Conservation (phyloP, 2,329 filamentous ascomycete genomes). For the Aspergillus sojae region DNA sequence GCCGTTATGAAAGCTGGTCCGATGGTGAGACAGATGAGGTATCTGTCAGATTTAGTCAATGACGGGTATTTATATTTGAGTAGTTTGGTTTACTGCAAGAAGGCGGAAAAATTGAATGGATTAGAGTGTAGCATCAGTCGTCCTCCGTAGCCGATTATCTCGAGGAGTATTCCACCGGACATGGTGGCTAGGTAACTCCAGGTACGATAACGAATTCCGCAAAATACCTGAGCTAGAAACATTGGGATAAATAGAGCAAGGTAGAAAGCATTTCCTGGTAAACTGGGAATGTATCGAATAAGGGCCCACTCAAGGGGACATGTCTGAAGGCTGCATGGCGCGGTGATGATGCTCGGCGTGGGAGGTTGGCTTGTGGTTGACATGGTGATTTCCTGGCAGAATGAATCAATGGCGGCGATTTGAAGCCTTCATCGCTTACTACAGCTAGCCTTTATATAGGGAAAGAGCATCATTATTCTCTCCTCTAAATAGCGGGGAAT, state of each 20-base stretch:
- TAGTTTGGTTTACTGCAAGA: conserved; percentile 37
- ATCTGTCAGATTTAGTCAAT: conserved; percentile 39
- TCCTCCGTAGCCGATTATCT: conserved; percentile 63
- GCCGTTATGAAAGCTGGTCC: conserved; percentile 67
- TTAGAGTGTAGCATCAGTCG: conserved; percentile 60
- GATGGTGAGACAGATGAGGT: conserved; percentile 65
- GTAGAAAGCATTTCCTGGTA: conserved; percentile 58
- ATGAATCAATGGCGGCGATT: background rate
- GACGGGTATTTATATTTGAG: background rate
- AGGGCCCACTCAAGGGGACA: background rate
- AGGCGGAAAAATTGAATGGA: conserved; percentile 48
- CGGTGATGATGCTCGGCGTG: background rate
- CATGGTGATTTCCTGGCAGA: background rate
- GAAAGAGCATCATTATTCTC: background rate
- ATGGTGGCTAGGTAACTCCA: conserved; percentile 58
- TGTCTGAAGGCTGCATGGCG: background rate
- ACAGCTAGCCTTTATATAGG: background rate
- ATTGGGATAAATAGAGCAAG: conserved; percentile 53
- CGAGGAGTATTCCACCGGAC: conserved; percentile 55
- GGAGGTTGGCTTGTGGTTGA: background rate
- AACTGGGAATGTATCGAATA: conserved; percentile 10
- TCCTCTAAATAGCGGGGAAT: background rate
- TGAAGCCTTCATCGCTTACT: background rate
- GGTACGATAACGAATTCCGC: conserved; percentile 50
- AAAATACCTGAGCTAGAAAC: conserved; percentile 46